Base-by-base conservation (phyloP, 495 filamentous ascomycete genomes). In the Corynascus novoguineensis region DNA sequence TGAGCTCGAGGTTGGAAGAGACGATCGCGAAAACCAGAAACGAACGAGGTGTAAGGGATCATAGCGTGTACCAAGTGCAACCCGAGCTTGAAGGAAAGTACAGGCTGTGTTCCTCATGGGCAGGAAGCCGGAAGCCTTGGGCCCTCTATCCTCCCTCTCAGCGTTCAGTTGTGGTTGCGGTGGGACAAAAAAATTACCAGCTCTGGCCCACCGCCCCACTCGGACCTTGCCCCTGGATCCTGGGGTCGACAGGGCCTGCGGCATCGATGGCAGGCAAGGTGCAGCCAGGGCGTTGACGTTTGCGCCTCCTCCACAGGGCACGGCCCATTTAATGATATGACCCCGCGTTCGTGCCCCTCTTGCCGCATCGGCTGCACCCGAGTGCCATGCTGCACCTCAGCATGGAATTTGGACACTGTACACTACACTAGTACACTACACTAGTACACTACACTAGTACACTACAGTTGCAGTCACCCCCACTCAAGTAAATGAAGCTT, bases 71-170 rank as follows among this genome's bases (percentile, higher is more conserved):
- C 57, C 63, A 55, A 29, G 40, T 58, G 58, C 55, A 59, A 28
- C 28, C 27, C 37, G 5, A 15, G 10, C 34, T 49, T 17, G 35
- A 38, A 35, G 61, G 65, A 62, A 68, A 68, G 65, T 65, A 64
- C 65, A 60, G 50, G 51, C 46, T 56, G 50, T 28, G 49, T 35
- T 47, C 2, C 32, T 41, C 44, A 34, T 50, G 12, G 34, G 40
- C 11, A 58, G 62, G 62, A 55, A 50, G 21, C 21, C 4, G 17
- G 31, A 64, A 55, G 56, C n/a, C n/a, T 50, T 51, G 50, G 46
- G 47, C 44, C 37, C 42, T 54, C 35, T 42, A 11, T 32, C 27
- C 29, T 34, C 21, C 1, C 8, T 21, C 15, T 32, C 34, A 27
- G 21, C 34, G 46, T 49, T 50, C n/a, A n/a, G n/a, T n/a, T 37